A percentile compares a stretch with the other conserved stretches of the same genome.
phyloP scores from a whole-genome alignment of 257 asterid genomes.

The Primulina tabacum region DNA sequence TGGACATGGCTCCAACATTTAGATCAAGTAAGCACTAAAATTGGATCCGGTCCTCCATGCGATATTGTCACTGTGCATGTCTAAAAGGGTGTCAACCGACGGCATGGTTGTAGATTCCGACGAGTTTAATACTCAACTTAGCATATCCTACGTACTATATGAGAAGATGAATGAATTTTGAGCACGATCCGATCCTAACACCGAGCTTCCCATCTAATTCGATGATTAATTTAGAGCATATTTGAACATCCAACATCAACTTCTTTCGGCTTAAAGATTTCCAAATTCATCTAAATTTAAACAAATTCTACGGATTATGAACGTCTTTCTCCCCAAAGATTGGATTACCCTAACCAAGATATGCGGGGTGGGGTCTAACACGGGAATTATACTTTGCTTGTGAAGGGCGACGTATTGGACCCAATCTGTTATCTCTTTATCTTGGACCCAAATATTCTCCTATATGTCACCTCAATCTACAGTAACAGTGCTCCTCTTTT shows the following conservation, averaged over 20 bases:
- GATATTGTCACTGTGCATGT: too few relatives aligned
- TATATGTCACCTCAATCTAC: conserved; percentile 43
- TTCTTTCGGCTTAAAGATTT: not conserved
- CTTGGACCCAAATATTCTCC: conserved; percentile 68
- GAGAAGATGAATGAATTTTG: too few relatives aligned
- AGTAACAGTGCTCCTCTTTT: conserved; percentile 40
- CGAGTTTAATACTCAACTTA: too few relatives aligned
- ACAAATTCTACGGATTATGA: too few relatives aligned
- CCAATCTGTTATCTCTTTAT: conserved; percentile 53
- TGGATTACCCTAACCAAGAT: not conserved
- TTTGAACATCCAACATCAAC: not conserved
- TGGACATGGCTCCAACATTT: too few relatives aligned
- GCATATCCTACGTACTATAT: too few relatives aligned
- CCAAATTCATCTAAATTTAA: too few relatives aligned
- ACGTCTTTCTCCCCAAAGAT: not conserved
- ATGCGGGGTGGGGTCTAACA: conserved; percentile 23
- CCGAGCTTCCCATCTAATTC: too few relatives aligned
- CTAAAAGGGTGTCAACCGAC: too few relatives aligned
- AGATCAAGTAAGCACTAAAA: not conserved
- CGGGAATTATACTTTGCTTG: conserved; percentile 72
- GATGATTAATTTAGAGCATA: not conserved
- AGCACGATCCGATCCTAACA: too few relatives aligned
- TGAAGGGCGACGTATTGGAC: conserved; percentile 42
- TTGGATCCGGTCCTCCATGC: not conserved
- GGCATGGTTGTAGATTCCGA: too few relatives aligned